phyloP scores from a whole-genome alignment of 129 eudicot species.

The Glebionis coronaria region DNA sequence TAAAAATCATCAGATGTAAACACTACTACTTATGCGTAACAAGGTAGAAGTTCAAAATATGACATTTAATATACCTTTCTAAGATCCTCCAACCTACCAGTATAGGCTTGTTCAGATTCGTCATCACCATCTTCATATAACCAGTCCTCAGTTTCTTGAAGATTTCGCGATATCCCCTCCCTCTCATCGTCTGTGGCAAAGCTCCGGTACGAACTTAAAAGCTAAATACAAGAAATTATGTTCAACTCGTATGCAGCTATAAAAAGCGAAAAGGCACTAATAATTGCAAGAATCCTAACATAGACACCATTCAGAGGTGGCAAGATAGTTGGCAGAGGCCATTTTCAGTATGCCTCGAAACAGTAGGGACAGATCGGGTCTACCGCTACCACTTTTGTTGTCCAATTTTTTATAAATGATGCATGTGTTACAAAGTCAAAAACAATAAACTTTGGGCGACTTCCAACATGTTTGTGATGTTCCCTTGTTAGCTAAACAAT shows the following conservation, averaged over 20 bases:
- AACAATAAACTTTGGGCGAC: constrained; percentile 11
- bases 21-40: constrained; percentile 1
- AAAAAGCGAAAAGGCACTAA: constrained; percentile 3
- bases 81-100: constrained; percentile 58
- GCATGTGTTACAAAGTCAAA: too few relatives aligned
- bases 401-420: too few relatives aligned
- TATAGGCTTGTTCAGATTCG: constrained; percentile 76
- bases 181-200: constrained; percentile 75
- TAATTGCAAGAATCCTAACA: neutral
- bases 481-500: neutral
- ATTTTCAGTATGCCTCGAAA: neutral
- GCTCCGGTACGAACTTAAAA: constrained; percentile 65
- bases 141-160: constrained; percentile 94
- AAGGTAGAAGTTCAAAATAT: neutral
- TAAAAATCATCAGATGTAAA: neutral
- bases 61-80: constrained; percentile 51
- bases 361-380: neutral
- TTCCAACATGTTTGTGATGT: neutral
- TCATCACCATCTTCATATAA: constrained; percentile 98
- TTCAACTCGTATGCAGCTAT: constrained; percentile 6
- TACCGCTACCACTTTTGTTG: too few relatives aligned
- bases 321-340: neutral
- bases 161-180: constrained; percentile 59
- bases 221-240: constrained; percentile 38
- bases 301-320: neutral